These are phyloP conservation scores for Phytophthora boehmeriae DNA, from an alignment of 352 stramenopile species.

Conservation along the genomic window DNA sequence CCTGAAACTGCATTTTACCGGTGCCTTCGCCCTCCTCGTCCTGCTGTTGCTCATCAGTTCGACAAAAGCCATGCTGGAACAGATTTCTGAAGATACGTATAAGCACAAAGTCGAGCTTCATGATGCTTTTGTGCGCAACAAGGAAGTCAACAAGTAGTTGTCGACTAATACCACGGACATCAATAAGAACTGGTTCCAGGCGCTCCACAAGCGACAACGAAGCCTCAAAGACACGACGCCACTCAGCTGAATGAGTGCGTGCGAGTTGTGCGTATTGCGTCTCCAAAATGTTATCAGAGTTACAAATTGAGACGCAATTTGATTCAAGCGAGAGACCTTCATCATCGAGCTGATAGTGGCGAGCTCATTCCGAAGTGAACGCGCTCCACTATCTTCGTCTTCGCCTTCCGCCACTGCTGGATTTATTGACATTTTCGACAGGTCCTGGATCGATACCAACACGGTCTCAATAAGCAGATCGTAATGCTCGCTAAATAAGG, in stretches of 20 bases:
- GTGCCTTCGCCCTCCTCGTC: constrained; percentile 88
- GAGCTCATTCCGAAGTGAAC: constrained; percentile 58
- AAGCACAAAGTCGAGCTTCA: constrained; percentile 96
- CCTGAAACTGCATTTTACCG: constrained; percentile 96
- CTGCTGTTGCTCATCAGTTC: constrained; percentile 86
- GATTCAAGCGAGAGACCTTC: constrained; percentile 78
- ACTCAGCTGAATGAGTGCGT: constrained; percentile 27
- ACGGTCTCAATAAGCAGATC: constrained; percentile 80
- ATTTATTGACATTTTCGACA: constrained; percentile 64
- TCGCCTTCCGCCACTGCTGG: constrained; percentile 1
- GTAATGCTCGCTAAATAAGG: constrained; percentile 55
- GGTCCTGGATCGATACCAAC: constrained; percentile 79
- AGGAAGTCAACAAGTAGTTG: constrained; percentile 82
- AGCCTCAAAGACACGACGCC: constrained; percentile 38
- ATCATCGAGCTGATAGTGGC: constrained; percentile 48
- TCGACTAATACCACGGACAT: constrained; percentile 79
- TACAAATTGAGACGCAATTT: constrained; percentile 66
- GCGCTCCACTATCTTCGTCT: constrained; percentile 29
- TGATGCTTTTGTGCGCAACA: constrained; percentile 89
- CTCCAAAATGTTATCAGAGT: constrained; percentile 52
- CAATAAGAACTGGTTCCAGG: constrained; percentile 64
- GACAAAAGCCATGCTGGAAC: constrained; percentile 96
- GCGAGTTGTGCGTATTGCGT: constrained; percentile 53
- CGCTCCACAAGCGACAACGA: constrained; percentile 63
- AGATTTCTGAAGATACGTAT: constrained; percentile 96